Base-by-base conservation (phyloP, 371 early-diverging fungal species). In the Sanchytrium tribonematis region DNA sequence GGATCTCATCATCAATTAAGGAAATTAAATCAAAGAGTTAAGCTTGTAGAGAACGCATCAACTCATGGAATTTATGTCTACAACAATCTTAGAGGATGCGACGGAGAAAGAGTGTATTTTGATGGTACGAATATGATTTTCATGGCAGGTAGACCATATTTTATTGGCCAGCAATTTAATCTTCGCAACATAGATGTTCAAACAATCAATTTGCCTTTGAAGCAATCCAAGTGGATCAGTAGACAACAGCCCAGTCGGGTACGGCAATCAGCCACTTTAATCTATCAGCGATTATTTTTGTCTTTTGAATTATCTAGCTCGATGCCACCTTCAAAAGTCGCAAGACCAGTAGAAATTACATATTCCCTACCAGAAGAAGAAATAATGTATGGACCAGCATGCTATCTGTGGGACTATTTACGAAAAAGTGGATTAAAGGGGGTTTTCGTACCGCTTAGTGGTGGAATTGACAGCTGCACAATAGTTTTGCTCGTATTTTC, bases 351-450 rank as follows among this genome's bases (percentile, higher is more conserved):
- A 5, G 0, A 69, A 0, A 32, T 70, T 0, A 71, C 66, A 1
- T 77, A 71, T 68, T 73, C 71, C 69, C 71, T 75, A 0, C 78
- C 79, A 1, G 74, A 75, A 69, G 86, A 90, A 73, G 93, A 92
- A 72, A 92, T 92, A 72, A 80, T 82, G 80, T 83, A 88, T 32
- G 97, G 97, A 22, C 96, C 96, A 28, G 96, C 97, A 0, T 96
- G 98, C 79, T 97, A 97, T 97, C 80, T 96, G 27, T 97, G 98
- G 98, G 98, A 97, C 75, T 97, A 97, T 74, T 79, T 97, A 67
- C 83, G 97, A 22, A 81, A 96, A 29, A 90, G 93, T 66, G 86
- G 86, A 66, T 81, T 82, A 1, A 83, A 83, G 1, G 98, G 98
- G 0, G 95, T 84, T 81, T 94, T 97, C 71, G 78, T 97, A 70